Conservation (phyloP, 2,329 filamentous ascomycete species). For the Fusarium sp. region DNA sequence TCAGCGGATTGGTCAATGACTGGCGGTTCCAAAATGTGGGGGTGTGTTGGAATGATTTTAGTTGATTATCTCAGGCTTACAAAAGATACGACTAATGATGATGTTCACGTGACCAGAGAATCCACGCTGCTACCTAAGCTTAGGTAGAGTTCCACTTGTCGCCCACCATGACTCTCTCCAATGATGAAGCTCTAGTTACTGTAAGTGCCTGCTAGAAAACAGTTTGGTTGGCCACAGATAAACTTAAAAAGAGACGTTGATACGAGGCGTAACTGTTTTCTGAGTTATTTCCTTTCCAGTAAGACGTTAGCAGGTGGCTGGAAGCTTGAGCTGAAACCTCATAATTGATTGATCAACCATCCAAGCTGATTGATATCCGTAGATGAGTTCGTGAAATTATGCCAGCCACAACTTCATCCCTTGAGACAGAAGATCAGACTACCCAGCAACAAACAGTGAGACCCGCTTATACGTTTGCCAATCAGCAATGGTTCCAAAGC, state of each 20-base stretch:
- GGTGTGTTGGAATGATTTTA: constrained; percentile 2
- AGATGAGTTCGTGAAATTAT: constrained; percentile 1
- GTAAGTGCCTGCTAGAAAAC: not conserved
- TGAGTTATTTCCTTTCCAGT: not conserved
- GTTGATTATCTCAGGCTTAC: constrained; percentile 40
- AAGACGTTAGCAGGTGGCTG: not conserved
- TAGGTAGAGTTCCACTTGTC: not conserved
- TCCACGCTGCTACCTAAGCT: not conserved
- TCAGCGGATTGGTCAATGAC: constrained; percentile 41
- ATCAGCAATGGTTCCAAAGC: constrained; percentile 16
- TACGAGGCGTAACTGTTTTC: constrained; percentile 8
- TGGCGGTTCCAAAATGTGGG: constrained; percentile 1
- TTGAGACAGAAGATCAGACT: not conserved
- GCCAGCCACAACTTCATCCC: constrained; percentile 20
- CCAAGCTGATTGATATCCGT: constrained; percentile 8
- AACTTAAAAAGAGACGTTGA: not conserved
- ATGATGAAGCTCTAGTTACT: not conserved
- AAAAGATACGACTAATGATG: constrained; percentile 6
- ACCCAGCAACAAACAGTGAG: not conserved
- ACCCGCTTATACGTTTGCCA: not conserved
- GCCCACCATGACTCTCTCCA: not conserved
- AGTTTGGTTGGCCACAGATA: not conserved
- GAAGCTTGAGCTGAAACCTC: not conserved
- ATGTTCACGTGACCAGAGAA: constrained; percentile 22
- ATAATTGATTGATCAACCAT: not conserved